Evolutionary conservation across 169 alveolate species (phyloP).

Genomic region (Cryptosporidium viatorum): DNA sequence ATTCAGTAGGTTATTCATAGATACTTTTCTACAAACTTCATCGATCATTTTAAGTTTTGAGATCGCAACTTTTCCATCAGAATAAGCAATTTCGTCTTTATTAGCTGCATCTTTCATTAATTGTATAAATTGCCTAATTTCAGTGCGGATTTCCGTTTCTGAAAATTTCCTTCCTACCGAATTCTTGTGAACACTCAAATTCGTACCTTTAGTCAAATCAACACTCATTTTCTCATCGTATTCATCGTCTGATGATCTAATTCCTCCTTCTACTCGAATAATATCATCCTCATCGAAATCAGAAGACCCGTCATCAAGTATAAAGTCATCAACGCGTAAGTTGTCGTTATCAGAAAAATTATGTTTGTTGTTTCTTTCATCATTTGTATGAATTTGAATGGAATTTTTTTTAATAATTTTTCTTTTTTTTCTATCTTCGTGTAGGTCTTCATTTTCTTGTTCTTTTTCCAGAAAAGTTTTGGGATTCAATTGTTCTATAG

Average conservation of each 20-base stretch:
- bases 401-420: neutral
- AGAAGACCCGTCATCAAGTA: slow-evolving; percentile 64
- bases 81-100: slow-evolving; percentile 37
- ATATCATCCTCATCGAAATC: slow-evolving; percentile 66
- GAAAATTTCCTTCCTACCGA: neutral
- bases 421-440: neutral
- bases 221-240: neutral
- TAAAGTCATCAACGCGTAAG: slow-evolving; percentile 1
- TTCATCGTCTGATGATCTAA: slow-evolving; percentile 44
- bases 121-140: slow-evolving; percentile 44
- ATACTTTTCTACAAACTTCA: slow-evolving; percentile 80
- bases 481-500: neutral
- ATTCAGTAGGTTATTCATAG: slow-evolving; percentile 85
- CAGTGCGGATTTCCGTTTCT: slow-evolving; percentile 26
- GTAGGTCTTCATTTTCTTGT: neutral
- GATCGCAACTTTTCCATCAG: slow-evolving; percentile 84
- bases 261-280: slow-evolving; percentile 70
- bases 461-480: neutral
- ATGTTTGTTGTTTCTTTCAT: neutral
- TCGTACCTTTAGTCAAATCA: neutral
- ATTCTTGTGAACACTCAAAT: neutral
- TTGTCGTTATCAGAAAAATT: neutral
- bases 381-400: neutral
- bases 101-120: slow-evolving; percentile 62
- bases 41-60: slow-evolving; percentile 85